These are phyloP conservation scores for Penicillium herquei DNA, from an alignment of 495 filamentous ascomycete species.

Conservation along the genomic window DNA sequence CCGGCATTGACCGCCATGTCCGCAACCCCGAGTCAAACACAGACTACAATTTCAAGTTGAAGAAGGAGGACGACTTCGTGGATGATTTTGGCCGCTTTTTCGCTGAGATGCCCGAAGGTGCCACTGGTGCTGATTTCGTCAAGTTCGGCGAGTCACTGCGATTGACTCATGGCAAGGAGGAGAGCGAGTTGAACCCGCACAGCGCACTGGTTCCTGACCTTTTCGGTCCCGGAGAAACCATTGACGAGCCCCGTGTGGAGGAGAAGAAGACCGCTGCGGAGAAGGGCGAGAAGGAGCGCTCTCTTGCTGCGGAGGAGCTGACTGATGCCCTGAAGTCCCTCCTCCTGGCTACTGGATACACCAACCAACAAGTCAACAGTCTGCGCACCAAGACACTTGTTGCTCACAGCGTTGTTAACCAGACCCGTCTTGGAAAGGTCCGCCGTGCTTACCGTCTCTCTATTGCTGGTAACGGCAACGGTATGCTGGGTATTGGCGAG, in stretches of 20 bases:
- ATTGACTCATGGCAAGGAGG: conserved; percentile 52
- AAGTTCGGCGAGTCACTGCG: conserved; percentile 46
- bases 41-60: conserved; percentile 61
- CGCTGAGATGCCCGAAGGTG: conserved; percentile 49
- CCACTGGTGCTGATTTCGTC: conserved; percentile 40
- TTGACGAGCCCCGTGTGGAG: conserved; percentile 29
- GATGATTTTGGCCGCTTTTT: conserved; percentile 58
- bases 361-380: conserved; percentile 49
- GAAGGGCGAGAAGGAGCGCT: conserved; percentile 32
- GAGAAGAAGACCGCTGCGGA: conserved; percentile 34
- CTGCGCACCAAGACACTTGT: conserved; percentile 67
- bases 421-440: conserved; percentile 95
- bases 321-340: conserved; percentile 57
- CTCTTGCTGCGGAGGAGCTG: conserved; percentile 39
- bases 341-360: conserved; percentile 69
- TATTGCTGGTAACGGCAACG: conserved; percentile 81
- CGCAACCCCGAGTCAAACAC: conserved; percentile 51
- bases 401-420: conserved; percentile 73
- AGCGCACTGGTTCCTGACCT: conserved; percentile 48
- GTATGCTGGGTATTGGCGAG: conserved; percentile 83
- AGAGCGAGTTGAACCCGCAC: conserved; percentile 47
- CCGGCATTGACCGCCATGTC: conserved; percentile 68
- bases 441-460: conserved; percentile 64
- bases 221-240: conserved; percentile 44
- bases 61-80: conserved; percentile 56